A percentile compares a stretch with the other conserved stretches of the same genome.
phyloP scores from a whole-genome alignment of 1,284 basidiomycete genomes.

The Cryptococcus hybrid region DNA sequence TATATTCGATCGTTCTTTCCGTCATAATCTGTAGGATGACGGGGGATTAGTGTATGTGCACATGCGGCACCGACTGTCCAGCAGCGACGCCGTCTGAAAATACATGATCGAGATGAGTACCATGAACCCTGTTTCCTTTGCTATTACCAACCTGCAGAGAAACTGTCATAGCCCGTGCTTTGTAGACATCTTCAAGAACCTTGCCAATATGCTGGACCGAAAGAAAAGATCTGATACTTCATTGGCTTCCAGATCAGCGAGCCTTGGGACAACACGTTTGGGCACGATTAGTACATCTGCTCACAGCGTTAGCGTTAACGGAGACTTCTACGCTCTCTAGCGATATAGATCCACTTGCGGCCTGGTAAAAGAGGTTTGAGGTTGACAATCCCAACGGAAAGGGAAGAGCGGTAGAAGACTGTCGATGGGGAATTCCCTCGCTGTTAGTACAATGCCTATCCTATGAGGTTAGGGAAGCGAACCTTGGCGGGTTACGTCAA shows the following conservation, averaged over 20 bases:
- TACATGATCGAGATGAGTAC: neutral
- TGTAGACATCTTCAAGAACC: conserved; percentile 50
- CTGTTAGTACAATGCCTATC: conserved; percentile 1
- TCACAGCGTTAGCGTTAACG: neutral
- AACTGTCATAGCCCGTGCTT: conserved; percentile 63
- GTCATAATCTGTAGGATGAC: conserved; percentile 60
- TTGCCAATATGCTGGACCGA: conserved; percentile 60
- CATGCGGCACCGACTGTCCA: conserved; percentile 83
- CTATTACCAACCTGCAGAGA: conserved; percentile 66
- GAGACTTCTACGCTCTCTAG: too few species aligned
- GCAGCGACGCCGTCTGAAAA: conserved; percentile 73
- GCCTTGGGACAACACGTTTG: conserved; percentile 67
- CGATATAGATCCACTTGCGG: conserved; percentile 58
- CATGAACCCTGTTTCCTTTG: neutral
- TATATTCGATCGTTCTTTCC: conserved; percentile 72
- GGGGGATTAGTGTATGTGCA: conserved; percentile 87
- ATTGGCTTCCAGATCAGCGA: conserved; percentile 65
- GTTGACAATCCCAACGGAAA: conserved; percentile 83
- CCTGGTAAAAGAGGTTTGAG: conserved; percentile 90
- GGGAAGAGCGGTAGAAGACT: conserved; percentile 68
- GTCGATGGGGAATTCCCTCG: conserved; percentile 1
- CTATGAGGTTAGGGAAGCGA: neutral
- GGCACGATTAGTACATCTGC: conserved; percentile 87
- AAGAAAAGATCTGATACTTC: conserved; percentile 73
- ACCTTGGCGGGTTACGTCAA: conserved; percentile 75